Base-by-base conservation (phyloP, 1,284 basidiomycete genomes). In the Trichosporon ovoides region DNA sequence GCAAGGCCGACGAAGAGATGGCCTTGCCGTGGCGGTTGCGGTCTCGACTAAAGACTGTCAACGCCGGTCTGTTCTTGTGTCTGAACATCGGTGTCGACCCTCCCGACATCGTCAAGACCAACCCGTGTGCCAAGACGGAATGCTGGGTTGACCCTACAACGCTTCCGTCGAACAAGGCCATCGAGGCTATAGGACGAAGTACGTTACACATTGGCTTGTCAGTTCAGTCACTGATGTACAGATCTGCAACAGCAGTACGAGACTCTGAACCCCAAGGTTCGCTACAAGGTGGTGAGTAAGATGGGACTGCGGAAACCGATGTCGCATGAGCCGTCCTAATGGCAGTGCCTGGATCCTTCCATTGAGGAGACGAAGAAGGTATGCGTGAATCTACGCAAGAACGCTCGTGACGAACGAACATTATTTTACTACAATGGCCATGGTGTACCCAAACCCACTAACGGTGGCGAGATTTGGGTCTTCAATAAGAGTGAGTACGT, bases 351-450 rank as follows among this genome's bases (percentile, higher is more conserved):
- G 24, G 95, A 98, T 73, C 96, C 96, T 10, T 89, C 91, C 1
- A 88, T 95, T 64, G 94, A 98, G 70, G 95, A 98, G 69, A 83
- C 95, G 43, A 89, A 91, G 71, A 87, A 89, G 57, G 91, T 93
- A 70, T 97, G 93, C 73, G 83, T 87, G 59, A 86, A 84, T 34
- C 78, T 96, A 53, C 86, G 95, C 56, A 89, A 89, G 70, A 85
- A 87, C 55, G 92, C 95, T 2, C 91, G 93, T 72, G 90, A 95
- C 54, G 96, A 98, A 71, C 87, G 96, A 1, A 87, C 93, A 12
- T 81, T 98, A 35, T 97, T 98, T 78, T 94, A 98, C 79, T 98
- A 98, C 80, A 98, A 98, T 68, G 96, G 95, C 3, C 96, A 97
- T 66, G 95, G 95, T 34, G 95, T 98, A 14, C 95, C 96, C 1